Evolutionary conservation across 352 stramenopile species (phyloP), one percentile per base, ranked within the genome.

Genomic region (Globisporangium abappressorium): DNA sequence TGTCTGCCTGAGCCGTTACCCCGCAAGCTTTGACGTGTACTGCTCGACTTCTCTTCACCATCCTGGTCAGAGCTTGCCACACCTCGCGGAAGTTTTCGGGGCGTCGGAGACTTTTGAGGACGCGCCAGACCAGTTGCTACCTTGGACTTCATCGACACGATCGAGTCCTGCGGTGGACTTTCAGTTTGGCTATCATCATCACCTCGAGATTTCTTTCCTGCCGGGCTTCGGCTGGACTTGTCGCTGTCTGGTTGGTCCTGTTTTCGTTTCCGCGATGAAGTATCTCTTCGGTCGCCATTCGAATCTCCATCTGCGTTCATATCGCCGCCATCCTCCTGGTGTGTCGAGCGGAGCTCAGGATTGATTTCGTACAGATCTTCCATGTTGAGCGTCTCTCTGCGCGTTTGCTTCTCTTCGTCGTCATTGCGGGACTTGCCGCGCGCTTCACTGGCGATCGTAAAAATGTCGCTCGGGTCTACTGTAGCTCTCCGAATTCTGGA

Each of bases 321-420:
- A n/a, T 18, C 7, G 11, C 15, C 12, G 7, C 15, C 53, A n/a
- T 33, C 14, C 22, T 28, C 20, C 14, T 62, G 34, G 11, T 34
- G n/a, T 3, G 41, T 20, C 30, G 33, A 43, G 4, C 36, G 64
- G 12, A 79, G 46, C n/a, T 64, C 71, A n/a, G 62, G 64, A 15
- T 74, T 70, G 34, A 90, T 60, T 41, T 84, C 78, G 11, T 75
- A 57, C 22, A 90, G 67, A 26, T 77, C 82, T n/a, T 74, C 74
- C 11, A 83, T 72, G 12, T 86, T 78, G 57, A 93, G 87, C 0
- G 85, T 91, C 36, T 89, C 80, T 47, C 84, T 82, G 41, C 83
- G 82, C 12, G 47, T 53, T 26, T 38, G 61, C 18, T 36, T 61
- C n/a, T 65, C 58, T 15, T 69, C 53, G 41, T 69, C 38, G 34